phyloP scores from a whole-genome alignment of 495 filamentous ascomycete genomes.

The Penicillium coprophilum region DNA sequence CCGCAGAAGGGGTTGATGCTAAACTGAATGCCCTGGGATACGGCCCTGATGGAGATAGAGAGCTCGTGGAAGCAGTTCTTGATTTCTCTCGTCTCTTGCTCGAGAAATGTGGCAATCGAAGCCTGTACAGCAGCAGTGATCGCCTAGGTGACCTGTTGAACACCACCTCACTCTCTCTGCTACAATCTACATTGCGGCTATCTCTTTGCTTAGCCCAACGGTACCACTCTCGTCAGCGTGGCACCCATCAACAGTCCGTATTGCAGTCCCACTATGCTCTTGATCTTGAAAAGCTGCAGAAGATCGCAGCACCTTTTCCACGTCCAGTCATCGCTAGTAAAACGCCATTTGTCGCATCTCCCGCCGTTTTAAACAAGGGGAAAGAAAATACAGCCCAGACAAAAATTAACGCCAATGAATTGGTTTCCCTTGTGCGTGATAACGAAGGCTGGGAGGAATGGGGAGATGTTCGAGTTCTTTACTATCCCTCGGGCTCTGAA shows the following conservation, averaged over 20 bases:
- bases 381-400: constrained; percentile 66
- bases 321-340: constrained; percentile 55
- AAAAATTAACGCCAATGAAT: constrained; percentile 67
- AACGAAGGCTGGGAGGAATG: constrained; percentile 62
- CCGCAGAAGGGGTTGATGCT: constrained; percentile 49
- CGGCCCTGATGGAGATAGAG: constrained; percentile 68
- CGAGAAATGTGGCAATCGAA: constrained; percentile 95
- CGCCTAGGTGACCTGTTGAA: constrained; percentile 85
- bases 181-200: constrained; percentile 72
- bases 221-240: constrained; percentile 83
- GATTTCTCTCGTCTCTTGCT: constrained; percentile 82
- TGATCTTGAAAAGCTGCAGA: constrained; percentile 82
- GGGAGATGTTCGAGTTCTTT: constrained; percentile 63
- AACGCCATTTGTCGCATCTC: constrained; percentile 40
- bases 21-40: constrained; percentile 61
- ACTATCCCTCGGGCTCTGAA: constrained; percentile 53
- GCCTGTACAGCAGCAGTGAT: constrained; percentile 89
- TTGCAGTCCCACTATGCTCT: constrained; percentile 91
- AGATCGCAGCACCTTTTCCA: constrained; percentile 77
- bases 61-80: constrained; percentile 76
- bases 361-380: constrained; percentile 58
- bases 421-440: constrained; percentile 66
- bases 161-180: constrained; percentile 74
- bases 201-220: constrained; percentile 82
- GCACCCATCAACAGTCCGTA: constrained; percentile 65